Evolutionary conservation across 306 rosid species (phyloP), one percentile per base, ranked within the genome.

Genomic region (Casuarina equisetifolia): DNA sequence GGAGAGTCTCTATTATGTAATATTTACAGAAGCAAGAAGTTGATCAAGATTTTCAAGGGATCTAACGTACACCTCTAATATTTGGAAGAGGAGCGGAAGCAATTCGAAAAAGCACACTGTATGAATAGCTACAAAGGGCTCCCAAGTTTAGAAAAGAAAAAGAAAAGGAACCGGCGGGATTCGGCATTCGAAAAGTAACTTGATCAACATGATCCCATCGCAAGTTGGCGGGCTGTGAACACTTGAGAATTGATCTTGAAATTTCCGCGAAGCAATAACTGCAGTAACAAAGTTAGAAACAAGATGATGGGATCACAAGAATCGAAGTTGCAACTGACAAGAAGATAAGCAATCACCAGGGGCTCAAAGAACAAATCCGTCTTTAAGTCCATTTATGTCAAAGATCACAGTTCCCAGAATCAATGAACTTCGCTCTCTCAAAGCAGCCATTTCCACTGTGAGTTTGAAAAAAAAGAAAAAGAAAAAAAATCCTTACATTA

Each of bases 121-220:
- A 66, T 15, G 32, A 4, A 48, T 16, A 61, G 38, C 15, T 3
- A 48, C 66, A 17, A 61, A 39, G 55, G 35, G 58, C 70, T 55
- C 46, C 40, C 70, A 44, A 17, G 0, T 2, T 3, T 11, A 36
- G 35, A 32, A 61, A 39, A 35, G 17, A 61, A 32, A 61, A 39
- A 12, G 17, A 39, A 36, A 42, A 42, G 9, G 40, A 66, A 38
- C 42, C 46, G 16, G 70, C 32, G 40, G 69, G 48, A 66, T 16
- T 17, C 12, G 53, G 77, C 69, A 62, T 46, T 35, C 10, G 57
- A 50, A 70, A 57, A 72, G 70, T 25, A 53, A 10, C 38, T 61
- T 40, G 16, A 20, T 51, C 57, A 75, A 58, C 69, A 68, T 53
- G 39, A 68, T 72, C 55, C 39, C 83, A 81, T 68, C 74, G n/a